These are phyloP conservation scores for Boletus reticuloceps DNA, from an alignment of 768 basidiomycete genomes.

Conservation along the genomic window DNA sequence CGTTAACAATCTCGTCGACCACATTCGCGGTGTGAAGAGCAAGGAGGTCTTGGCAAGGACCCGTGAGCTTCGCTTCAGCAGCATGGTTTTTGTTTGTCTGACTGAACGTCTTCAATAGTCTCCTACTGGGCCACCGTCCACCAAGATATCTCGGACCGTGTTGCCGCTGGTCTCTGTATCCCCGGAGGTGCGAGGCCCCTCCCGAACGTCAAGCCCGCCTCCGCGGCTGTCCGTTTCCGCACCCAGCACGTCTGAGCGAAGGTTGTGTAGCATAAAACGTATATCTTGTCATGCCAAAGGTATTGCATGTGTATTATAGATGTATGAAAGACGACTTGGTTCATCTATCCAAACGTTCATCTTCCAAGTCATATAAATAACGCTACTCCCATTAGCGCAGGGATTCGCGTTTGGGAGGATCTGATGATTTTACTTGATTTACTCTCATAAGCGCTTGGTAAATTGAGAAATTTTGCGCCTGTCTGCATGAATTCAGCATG, in stretches of 20 bases:
- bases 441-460: too few species aligned
- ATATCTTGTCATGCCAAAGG: neutral
- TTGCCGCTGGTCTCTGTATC: constrained; percentile 73
- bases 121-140: constrained; percentile 79
- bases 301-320: constrained; percentile 5
- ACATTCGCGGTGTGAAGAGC: constrained; percentile 62
- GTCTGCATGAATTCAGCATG: too few species aligned
- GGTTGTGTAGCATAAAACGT: neutral
- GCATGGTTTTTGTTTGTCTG: neutral
- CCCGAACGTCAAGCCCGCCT: constrained; percentile 51
- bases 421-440: too few species aligned
- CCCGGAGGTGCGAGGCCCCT: constrained; percentile 54
- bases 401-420: too few species aligned
- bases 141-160: constrained; percentile 68
- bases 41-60: constrained; percentile 58
- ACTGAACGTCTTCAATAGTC: constrained; percentile 39
- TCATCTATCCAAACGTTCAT: neutral
- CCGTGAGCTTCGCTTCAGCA: constrained; percentile 43
- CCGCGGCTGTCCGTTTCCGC: constrained; percentile 55
- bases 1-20: constrained; percentile 63
- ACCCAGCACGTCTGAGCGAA: constrained; percentile 3
- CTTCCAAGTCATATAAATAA: too few species aligned
- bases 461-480: too few species aligned
- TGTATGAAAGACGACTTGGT: neutral
- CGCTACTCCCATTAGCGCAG: too few species aligned